Percentiles rank a stretch among this genome's conserved stretches.
Conservation (phyloP, 768 basidiomycete species). For the Nidularia sp. region DNA sequence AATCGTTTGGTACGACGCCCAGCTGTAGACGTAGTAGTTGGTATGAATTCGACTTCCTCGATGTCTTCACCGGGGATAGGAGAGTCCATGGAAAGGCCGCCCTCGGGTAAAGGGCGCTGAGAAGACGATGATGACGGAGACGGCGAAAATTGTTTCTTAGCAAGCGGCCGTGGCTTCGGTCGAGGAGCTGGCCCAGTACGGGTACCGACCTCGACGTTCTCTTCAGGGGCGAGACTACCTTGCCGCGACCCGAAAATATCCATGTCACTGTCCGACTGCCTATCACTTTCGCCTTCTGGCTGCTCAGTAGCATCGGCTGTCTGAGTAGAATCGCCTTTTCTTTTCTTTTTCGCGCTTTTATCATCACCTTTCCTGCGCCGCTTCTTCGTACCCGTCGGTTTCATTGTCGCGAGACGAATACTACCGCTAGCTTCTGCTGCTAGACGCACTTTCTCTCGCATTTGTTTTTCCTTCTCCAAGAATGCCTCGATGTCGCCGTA, state of each 20-base stretch:
- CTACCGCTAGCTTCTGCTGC: constrained; percentile 39
- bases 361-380: constrained; percentile 36
- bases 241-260: neutral
- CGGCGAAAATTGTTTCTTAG: constrained; percentile 2
- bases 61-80: too few species aligned
- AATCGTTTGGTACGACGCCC: too few species aligned
- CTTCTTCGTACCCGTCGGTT: constrained; percentile 46
- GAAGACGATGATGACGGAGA: neutral
- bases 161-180: constrained; percentile 32
- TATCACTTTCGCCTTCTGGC: constrained; percentile 17
- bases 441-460: constrained; percentile 50
- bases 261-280: constrained; percentile 13
- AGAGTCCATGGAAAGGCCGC: too few species aligned
- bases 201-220: too few species aligned
- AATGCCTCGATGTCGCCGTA: constrained; percentile 79
- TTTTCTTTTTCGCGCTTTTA: constrained; percentile 22
- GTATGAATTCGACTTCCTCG: too few species aligned
- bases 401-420: constrained; percentile 47
- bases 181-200: constrained; percentile 21
- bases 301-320: constrained; percentile 11
- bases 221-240: too few species aligned
- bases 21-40: too few species aligned
- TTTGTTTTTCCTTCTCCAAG: constrained; percentile 66
- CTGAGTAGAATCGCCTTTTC: constrained; percentile 22
- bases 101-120: too few species aligned